phyloP scores from a whole-genome alignment of 2,329 filamentous ascomycete species.

The Fusarium fracticaudum region DNA sequence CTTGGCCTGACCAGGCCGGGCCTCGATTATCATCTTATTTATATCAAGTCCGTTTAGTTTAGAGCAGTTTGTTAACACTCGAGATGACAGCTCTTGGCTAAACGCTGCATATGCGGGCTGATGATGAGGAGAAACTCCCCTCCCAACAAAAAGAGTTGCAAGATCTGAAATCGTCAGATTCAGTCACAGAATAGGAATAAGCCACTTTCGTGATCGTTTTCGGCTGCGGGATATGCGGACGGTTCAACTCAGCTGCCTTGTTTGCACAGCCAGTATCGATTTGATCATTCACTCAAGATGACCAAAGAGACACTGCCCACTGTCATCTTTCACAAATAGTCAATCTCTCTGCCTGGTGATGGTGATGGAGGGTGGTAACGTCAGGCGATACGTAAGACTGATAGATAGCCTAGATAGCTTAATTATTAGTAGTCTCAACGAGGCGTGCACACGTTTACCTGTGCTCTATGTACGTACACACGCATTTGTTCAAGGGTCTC shows the following conservation, averaged over 20 bases:
- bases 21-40: background rate
- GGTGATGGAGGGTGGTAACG: slow-evolving; percentile 2
- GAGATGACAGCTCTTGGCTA: slow-evolving; percentile 4
- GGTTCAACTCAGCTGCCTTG: background rate
- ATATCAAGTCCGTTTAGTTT: background rate
- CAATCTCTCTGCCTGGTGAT: background rate
- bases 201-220: slow-evolving; percentile 8
- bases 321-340: slow-evolving; percentile 3
- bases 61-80: background rate
- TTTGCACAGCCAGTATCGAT: slow-evolving; percentile 10
- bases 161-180: slow-evolving; percentile 1
- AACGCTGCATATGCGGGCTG: background rate
- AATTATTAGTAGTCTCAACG: background rate
- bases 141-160: background rate
- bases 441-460: background rate
- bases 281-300: background rate
- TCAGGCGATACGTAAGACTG: slow-evolving; percentile 24
- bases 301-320: slow-evolving; percentile 1
- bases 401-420: background rate
- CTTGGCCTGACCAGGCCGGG: slow-evolving; percentile 9
- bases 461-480: background rate
- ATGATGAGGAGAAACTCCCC: background rate
- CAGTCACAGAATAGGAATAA: background rate
- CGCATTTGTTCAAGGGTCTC: slow-evolving; percentile 9
- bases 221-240: slow-evolving; percentile 5